Evolutionary conservation across 805 yeast species (phyloP).

Genomic region (Ogataea henricii): DNA sequence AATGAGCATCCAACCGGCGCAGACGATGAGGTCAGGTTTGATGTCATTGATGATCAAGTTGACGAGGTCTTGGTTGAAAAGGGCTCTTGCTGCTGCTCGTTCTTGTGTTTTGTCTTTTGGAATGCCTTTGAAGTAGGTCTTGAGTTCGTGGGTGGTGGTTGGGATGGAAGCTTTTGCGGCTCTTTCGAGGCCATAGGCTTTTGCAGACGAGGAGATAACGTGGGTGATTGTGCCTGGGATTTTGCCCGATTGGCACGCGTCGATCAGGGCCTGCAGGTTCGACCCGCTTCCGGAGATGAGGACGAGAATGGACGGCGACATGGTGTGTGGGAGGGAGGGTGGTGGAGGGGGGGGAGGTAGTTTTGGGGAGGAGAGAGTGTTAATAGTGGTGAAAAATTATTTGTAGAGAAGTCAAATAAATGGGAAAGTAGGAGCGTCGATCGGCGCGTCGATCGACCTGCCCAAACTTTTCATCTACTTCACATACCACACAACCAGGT

Average conservation of each 20-base stretch:
- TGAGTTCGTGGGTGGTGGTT: slow-evolving; percentile 70
- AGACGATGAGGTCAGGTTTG: slow-evolving; percentile 84
- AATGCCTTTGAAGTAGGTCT: slow-evolving; percentile 70
- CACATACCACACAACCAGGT: too few relatives aligned
- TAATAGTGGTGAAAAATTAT: neutral
- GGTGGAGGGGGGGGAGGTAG: neutral
- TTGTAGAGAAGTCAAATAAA: neutral
- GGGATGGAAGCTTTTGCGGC: slow-evolving; percentile 72
- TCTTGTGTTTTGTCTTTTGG: slow-evolving; percentile 65
- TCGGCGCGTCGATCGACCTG: too few relatives aligned
- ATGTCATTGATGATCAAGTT: slow-evolving; percentile 53
- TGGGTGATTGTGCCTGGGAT: slow-evolving; percentile 56
- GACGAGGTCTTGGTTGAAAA: slow-evolving; percentile 80
- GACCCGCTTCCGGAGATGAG: slow-evolving; percentile 95
- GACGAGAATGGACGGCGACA: slow-evolving; percentile 53
- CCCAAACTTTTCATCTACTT: too few relatives aligned
- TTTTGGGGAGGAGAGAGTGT: neutral
- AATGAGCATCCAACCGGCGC: slow-evolving; percentile 99
- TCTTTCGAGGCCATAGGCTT: slow-evolving; percentile 86
- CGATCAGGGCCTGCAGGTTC: slow-evolving; percentile 92
- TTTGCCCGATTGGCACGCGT: slow-evolving; percentile 50
- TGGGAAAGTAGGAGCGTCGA: too few relatives aligned
- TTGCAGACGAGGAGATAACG: slow-evolving; percentile 82
- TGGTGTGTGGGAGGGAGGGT: neutral
- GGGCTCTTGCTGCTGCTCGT: slow-evolving; percentile 62